Evolutionary conservation across 148 eudicot species (phyloP).

Genomic region (Vaccinium vitisidaea): DNA sequence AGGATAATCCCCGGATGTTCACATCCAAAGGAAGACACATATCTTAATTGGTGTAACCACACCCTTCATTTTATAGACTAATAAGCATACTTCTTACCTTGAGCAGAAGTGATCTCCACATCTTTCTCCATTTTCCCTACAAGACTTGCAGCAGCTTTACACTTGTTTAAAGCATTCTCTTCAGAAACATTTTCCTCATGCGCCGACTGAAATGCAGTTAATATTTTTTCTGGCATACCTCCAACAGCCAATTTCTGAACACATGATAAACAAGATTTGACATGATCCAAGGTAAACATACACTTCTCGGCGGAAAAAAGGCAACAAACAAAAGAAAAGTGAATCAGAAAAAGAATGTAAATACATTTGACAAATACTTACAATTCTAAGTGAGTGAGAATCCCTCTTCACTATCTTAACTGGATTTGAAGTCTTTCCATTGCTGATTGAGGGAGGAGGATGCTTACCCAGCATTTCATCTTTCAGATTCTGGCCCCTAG

Average conservation of each 20-base stretch:
- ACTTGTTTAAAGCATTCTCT: conserved; percentile 58
- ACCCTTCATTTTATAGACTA: background rate
- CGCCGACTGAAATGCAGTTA: conserved; percentile 68
- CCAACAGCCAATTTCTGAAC: conserved; percentile 86
- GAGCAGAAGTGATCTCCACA: conserved; percentile 40
- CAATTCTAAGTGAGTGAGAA: conserved; percentile 76
- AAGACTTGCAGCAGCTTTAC: conserved; percentile 42
- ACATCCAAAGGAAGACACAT: background rate
- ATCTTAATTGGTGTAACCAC: conserved; percentile 3
- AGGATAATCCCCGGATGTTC: background rate
- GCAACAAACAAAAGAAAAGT: background rate
- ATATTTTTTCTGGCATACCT: conserved; percentile 71
- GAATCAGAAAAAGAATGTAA: conserved; percentile 5
- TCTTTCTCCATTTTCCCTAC: conserved; percentile 61
- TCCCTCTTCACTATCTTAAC: conserved; percentile 87
- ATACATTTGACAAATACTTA: conserved; percentile 33
- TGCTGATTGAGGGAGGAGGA: conserved; percentile 46
- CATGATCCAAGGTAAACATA: background rate
- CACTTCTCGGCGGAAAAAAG: conserved; percentile 5
- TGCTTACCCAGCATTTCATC: conserved; percentile 67
- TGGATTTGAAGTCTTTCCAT: conserved; percentile 62
- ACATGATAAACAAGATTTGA: conserved; percentile 20
- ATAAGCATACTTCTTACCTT: conserved; percentile 50
- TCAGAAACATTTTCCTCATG: conserved; percentile 66
- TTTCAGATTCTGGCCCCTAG: conserved; percentile 85